These are phyloP conservation scores for Metarhizium robertsii DNA, from an alignment of 2,329 filamentous ascomycete genomes.

Conservation along the genomic window DNA sequence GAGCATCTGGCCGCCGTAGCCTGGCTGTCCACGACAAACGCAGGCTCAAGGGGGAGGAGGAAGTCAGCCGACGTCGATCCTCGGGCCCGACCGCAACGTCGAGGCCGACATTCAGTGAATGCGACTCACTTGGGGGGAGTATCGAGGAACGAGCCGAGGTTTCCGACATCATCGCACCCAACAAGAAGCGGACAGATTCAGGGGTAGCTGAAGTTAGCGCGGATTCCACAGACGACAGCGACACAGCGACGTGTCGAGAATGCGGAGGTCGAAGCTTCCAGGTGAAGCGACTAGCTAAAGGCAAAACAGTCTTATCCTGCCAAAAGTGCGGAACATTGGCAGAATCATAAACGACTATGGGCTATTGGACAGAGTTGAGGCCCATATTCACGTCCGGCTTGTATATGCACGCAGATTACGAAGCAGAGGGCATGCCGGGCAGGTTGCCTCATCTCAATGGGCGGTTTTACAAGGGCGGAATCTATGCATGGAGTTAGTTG, in stretches of 20 bases:
- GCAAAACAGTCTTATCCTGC: conserved; percentile 7
- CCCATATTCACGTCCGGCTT: background rate
- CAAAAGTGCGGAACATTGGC: conserved; percentile 3
- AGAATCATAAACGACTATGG: background rate
- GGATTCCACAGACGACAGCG: conserved; percentile 14
- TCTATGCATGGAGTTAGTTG: background rate
- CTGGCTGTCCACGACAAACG: conserved; percentile 19
- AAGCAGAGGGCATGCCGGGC: background rate
- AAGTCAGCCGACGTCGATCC: conserved; percentile 20
- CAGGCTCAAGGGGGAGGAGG: conserved; percentile 16
- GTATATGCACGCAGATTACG: background rate
- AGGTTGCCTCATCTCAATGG: background rate
- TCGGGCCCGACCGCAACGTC: conserved; percentile 15
- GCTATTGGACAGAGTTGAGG: background rate
- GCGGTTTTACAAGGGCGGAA: too few relatives aligned
- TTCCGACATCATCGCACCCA: conserved; percentile 2
- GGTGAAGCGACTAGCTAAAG: conserved; percentile 4
- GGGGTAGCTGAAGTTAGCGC: conserved; percentile 22
- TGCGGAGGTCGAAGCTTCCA: conserved; percentile 5
- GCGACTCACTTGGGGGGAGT: conserved; percentile 10
- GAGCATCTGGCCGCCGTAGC: conserved; percentile 19
- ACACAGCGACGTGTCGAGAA: conserved; percentile 6
- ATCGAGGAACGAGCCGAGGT: conserved; percentile 12
- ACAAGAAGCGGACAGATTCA: conserved; percentile 24
- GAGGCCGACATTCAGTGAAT: conserved; percentile 12